A percentile compares a stretch with the other conserved stretches of the same genome.
These are phyloP conservation scores for Ceratocystis smalleyi DNA, from an alignment of 2,329 filamentous ascomycete species.

Conservation along the genomic window DNA sequence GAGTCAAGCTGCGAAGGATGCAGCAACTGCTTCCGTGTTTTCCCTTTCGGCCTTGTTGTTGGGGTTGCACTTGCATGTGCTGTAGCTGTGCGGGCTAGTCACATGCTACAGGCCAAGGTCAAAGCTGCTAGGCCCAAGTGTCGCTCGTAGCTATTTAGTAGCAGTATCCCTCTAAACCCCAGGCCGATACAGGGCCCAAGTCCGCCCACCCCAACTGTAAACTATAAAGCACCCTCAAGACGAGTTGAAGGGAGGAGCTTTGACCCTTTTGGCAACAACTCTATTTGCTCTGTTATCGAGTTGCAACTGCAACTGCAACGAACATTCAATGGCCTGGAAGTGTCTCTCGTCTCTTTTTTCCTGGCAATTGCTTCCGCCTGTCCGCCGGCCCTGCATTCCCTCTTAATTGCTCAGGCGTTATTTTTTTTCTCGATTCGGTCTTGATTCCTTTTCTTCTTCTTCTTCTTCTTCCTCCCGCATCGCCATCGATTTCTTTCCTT, in stretches of 20 bases:
- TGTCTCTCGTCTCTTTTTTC: not conserved
- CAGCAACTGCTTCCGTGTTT: not conserved
- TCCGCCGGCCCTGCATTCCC: slow-evolving; percentile 2
- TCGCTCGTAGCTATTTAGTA: no score
- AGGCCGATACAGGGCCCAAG: not conserved
- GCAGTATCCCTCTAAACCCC: not conserved
- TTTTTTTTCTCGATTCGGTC: not conserved
- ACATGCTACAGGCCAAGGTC: not conserved
- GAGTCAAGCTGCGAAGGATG: slow-evolving; percentile 4
- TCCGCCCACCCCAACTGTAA: not conserved
- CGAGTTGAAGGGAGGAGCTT: not conserved
- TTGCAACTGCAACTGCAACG: not conserved
- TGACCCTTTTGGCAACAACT: not conserved
- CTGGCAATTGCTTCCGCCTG: slow-evolving; percentile 6
- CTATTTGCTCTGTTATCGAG: not conserved
- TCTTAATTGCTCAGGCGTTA: not conserved
- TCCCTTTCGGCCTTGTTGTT: not conserved
- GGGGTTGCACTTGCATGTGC: not conserved
- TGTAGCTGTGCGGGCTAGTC: not conserved
- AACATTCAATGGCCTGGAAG: not conserved
- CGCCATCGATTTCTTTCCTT: slow-evolving; percentile 18
- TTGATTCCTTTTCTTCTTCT: slow-evolving; percentile 10
- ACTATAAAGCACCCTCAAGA: not conserved
- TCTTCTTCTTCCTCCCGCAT: not conserved
- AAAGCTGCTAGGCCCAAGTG: not conserved